phyloP scores from a whole-genome alignment of 306 rosid genomes.

The Amphicarpaea edgeworthii region DNA sequence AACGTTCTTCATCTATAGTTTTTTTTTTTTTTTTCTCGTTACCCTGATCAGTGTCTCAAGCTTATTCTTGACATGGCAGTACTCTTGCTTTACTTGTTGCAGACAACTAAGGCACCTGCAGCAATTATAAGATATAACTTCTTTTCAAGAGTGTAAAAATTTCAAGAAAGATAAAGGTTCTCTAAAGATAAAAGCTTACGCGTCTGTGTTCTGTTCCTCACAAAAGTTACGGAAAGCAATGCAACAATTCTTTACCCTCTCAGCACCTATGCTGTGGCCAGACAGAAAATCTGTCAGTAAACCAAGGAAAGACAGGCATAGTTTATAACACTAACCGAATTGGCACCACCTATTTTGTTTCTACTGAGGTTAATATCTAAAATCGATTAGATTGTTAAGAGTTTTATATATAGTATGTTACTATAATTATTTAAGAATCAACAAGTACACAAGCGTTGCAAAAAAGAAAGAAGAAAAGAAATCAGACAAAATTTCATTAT shows the following conservation, averaged over 20 bases:
- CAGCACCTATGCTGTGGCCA: constrained; percentile 17
- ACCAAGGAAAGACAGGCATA: background rate
- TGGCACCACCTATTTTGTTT: background rate
- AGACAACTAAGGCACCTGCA: constrained; percentile 20
- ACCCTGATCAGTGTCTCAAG: constrained; percentile 10
- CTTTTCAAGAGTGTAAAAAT: background rate
- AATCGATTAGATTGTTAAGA: background rate
- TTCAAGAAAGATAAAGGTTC: background rate
- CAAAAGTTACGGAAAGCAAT: constrained; percentile 12
- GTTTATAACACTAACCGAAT: background rate
- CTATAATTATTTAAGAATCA: no score
- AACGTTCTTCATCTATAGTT: constrained; percentile 4
- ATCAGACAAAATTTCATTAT: background rate
- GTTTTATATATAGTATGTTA: background rate
- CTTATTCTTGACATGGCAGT: constrained; percentile 16
- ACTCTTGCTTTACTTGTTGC: constrained; percentile 24
- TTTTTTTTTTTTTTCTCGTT: background rate
- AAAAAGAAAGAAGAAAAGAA: background rate
- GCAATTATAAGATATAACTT: background rate
- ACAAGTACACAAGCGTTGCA: background rate
- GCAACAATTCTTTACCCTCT: constrained; percentile 31
- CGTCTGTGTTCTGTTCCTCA: constrained; percentile 10
- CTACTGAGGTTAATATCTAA: background rate
- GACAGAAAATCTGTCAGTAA: background rate
- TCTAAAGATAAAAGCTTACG: background rate